Percentiles rank a stretch among this genome's conserved stretches.
Conservation (phyloP, 2,329 filamentous ascomycete genomes). For the Diplodia sapinea region DNA sequence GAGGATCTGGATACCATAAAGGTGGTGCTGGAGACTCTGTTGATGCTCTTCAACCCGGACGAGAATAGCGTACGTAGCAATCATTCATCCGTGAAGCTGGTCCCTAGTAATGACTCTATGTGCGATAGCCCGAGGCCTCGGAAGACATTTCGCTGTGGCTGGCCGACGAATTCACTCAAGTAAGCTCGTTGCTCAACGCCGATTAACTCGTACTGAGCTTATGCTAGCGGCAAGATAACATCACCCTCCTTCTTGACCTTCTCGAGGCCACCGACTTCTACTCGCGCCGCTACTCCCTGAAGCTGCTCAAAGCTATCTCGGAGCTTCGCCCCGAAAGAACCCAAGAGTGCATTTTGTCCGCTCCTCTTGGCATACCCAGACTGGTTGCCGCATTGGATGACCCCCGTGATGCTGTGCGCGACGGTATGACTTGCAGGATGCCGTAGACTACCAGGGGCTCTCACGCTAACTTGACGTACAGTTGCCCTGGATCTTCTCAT, state of each 20-base stretch:
- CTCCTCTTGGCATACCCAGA: constrained; percentile 84
- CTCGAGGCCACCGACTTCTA: constrained; percentile 89
- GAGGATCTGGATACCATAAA: constrained; percentile 97
- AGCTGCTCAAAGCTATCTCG: constrained; percentile 85
- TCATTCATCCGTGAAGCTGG: background rate
- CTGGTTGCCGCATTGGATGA: constrained; percentile 87
- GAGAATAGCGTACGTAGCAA: constrained; percentile 60
- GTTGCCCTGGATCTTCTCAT: constrained; percentile 87
- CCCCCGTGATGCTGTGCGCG: constrained; percentile 81
- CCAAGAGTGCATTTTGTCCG: constrained; percentile 90
- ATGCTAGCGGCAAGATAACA: constrained; percentile 86
- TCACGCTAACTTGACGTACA: constrained; percentile 37
- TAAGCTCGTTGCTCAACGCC: constrained; percentile 47
- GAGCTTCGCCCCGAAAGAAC: constrained; percentile 86
- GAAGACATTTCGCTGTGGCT: constrained; percentile 96
- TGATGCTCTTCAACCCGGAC: constrained; percentile 85
- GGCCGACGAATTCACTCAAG: constrained; percentile 96
- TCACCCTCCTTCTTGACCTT: constrained; percentile 86
- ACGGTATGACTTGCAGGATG: constrained; percentile 56
- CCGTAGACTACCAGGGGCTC: constrained; percentile 26
- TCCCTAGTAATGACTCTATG: constrained; percentile 22
- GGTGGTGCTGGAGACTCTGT: constrained; percentile 88
- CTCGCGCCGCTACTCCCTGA: constrained; percentile 85
- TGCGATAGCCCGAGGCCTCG: constrained; percentile 80
- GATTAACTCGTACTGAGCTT: constrained; percentile 55